A percentile compares a stretch with the other conserved stretches of the same genome.
Conservation (phyloP, 139 green algal genomes). For the Chlorella sp. region DNA sequence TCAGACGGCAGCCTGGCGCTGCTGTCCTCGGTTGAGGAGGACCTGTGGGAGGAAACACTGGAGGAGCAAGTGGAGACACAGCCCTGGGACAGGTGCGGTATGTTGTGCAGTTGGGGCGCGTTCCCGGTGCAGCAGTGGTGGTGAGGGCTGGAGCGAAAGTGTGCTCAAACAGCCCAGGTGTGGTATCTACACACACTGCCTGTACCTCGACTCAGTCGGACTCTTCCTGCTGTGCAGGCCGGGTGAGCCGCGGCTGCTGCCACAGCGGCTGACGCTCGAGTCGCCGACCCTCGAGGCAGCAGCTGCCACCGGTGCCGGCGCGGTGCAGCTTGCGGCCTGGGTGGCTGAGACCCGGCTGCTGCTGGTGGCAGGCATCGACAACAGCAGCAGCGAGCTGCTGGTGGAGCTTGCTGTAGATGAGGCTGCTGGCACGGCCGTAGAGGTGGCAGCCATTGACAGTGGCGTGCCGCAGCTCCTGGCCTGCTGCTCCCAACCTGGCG, state of each 20-base stretch:
- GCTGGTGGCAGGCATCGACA: constrained; percentile 7
- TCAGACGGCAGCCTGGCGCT: constrained; percentile 67
- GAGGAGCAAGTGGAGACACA: constrained; percentile 41
- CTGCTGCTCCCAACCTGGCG: neutral
- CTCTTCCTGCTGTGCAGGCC: neutral
- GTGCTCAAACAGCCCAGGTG: too few species aligned
- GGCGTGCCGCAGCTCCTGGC: constrained; percentile 13
- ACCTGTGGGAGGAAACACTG: constrained; percentile 79
- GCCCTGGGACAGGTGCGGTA: constrained; percentile 1
- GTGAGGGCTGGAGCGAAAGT: too few species aligned
- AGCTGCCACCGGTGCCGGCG: neutral
- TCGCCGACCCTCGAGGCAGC: constrained; percentile 10
- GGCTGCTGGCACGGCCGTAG: neutral
- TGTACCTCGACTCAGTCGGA: too few species aligned
- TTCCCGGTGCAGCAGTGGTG: neutral
- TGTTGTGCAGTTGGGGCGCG: neutral
- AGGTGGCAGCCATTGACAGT: neutral
- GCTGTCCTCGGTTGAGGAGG: constrained; percentile 55
- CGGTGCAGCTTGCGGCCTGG: constrained; percentile 2
- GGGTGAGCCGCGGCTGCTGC: neutral
- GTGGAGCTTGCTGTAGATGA: constrained; percentile 4
- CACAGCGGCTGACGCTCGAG: neutral
- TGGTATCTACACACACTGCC: too few species aligned
- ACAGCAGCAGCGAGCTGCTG: constrained; percentile 9
- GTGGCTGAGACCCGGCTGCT: neutral